Evolutionary conservation across 768 basidiomycete species (phyloP).

Genomic region (Trametes villosa): DNA sequence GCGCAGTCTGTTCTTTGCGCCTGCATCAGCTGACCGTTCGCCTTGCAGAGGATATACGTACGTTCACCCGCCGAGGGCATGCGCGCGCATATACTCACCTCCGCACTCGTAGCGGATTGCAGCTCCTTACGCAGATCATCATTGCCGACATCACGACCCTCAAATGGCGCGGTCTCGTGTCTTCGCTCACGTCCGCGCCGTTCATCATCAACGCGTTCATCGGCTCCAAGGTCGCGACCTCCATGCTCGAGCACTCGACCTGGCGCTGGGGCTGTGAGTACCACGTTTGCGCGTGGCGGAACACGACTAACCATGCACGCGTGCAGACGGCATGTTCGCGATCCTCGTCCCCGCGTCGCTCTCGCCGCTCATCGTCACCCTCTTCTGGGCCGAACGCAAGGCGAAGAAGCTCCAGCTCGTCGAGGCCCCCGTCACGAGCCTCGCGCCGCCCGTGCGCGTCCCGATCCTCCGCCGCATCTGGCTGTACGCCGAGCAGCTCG

Average conservation of each 20-base stretch:
- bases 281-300: neutral
- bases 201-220: constrained; percentile 69
- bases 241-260: constrained; percentile 46
- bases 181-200: constrained; percentile 49
- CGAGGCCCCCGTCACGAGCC: constrained; percentile 56
- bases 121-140: constrained; percentile 62
- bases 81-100: constrained; percentile 4
- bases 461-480: constrained; percentile 46
- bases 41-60: constrained; percentile 60
- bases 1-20: constrained; percentile 8
- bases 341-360: constrained; percentile 32
- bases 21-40: constrained; percentile 29
- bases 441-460: constrained; percentile 28
- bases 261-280: constrained; percentile 72
- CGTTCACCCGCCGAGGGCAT: constrained; percentile 25
- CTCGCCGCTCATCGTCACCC: constrained; percentile 33
- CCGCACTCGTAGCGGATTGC: constrained; percentile 53
- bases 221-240: constrained; percentile 62
- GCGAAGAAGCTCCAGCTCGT: constrained; percentile 31
- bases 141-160: constrained; percentile 36
- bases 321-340: constrained; percentile 38
- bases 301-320: neutral
- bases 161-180: constrained; percentile 44
- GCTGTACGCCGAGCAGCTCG: constrained; percentile 33
- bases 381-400: constrained; percentile 35